Conservation (phyloP, 2,329 filamentous ascomycete species). For the Pseudogymnoascus sp. region DNA sequence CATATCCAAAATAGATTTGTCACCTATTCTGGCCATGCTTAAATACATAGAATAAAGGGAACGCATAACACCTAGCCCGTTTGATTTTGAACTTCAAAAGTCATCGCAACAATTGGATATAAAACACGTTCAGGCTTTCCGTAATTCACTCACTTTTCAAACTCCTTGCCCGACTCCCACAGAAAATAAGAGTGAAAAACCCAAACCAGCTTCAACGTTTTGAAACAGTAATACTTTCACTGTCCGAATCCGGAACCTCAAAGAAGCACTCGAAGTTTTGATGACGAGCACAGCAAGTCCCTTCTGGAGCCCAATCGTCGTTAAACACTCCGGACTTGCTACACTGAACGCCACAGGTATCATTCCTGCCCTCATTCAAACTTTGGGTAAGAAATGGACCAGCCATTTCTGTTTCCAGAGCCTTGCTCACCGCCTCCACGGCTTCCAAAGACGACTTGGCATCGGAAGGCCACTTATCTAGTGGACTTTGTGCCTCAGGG, state of each 20-base stretch:
- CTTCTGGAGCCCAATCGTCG: neutral
- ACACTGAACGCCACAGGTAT: neutral
- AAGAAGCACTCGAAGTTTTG: neutral
- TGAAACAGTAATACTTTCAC: neutral
- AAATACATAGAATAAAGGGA: neutral
- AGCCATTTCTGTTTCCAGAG: neutral
- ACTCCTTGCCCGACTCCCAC: neutral
- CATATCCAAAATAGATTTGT: neutral
- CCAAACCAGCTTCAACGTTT: neutral
- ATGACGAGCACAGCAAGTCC: neutral
- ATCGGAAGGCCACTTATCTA: neutral
- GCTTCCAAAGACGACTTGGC: neutral
- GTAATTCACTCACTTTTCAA: neutral
- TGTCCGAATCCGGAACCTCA: neutral
- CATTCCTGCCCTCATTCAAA: neutral
- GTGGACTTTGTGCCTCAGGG: neutral
- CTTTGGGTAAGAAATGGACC: neutral
- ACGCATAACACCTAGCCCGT: constrained; percentile 2
- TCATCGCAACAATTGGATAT: neutral
- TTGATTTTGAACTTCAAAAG: neutral
- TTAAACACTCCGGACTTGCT: neutral
- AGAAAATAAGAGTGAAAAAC: neutral
- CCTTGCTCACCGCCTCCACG: neutral
- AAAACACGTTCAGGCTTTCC: neutral
- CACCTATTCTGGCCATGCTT: neutral